Base-by-base conservation (phyloP, 495 filamentous ascomycete genomes). In the Hypoxylon fragiforme region DNA sequence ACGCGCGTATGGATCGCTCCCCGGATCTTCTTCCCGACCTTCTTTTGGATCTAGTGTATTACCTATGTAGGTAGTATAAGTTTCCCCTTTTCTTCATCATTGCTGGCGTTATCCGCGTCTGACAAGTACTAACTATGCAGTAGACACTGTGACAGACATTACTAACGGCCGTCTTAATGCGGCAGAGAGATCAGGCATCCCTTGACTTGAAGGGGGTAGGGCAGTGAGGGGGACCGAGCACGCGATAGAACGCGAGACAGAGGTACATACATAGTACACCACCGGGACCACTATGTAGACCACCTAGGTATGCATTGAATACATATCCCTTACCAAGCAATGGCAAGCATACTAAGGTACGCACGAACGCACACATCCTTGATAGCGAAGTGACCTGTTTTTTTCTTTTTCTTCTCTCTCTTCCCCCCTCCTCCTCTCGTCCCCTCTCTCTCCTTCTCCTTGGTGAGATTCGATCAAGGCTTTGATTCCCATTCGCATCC, bases 21-120 rank as follows among this genome's bases (percentile, higher is more conserved):
- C 52, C 52, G 44, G 38, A 48, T 55, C 52, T 48, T 41, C 44
- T 48, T 43, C 36, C 37, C 48, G 43, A 47, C 41, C 51, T 16
- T 26, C 11, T 14, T 28, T 28, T n/a, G n/a, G n/a, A n/a, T n/a
- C n/a, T n/a, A n/a, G n/a, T n/a, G 2, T 34, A 3, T 12, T 34
- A n/a, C 11, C 31, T 7, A 34, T 34, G 8, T n/a, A n/a, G 3
- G 16, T 30, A 9, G 14, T 35, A 18, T 11, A 34, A 1, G 21
- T 7, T 28, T 13, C 20, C 15, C 39, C 13, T 40, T 26, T 38
- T 40, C 11, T 24, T 37, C 0, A 38, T 42, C 39, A 19, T 31
- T 54, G 18, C 20, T 39, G 26, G 26, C 11, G 26, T 30, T n/a
- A n/a, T n/a, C n/a, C n/a, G n/a, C n/a, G n/a, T n/a, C n/a, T n/a